These are phyloP conservation scores for Cladophialophora immunda DNA, from an alignment of 2,329 filamentous ascomycete species.

Conservation along the genomic window DNA sequence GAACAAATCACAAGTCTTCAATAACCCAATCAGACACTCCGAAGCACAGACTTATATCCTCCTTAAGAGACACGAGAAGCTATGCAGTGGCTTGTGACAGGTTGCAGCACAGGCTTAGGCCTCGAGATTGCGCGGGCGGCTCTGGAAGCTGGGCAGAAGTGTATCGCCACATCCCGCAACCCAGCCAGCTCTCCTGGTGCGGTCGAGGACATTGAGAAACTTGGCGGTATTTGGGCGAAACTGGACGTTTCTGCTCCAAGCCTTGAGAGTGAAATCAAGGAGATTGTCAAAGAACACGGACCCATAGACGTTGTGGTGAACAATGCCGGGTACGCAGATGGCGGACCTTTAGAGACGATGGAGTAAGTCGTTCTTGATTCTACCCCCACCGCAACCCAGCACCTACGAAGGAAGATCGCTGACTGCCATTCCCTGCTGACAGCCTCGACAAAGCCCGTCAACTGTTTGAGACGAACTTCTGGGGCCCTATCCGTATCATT, in stretches of 20 bases:
- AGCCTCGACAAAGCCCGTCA: slow-evolving; percentile 24
- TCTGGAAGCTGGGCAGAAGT: slow-evolving; percentile 25
- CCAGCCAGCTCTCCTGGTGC: slow-evolving; percentile 36
- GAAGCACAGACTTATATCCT: neutral
- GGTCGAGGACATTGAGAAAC: slow-evolving; percentile 35
- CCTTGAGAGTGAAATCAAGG: slow-evolving; percentile 33
- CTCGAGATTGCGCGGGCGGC: slow-evolving; percentile 35
- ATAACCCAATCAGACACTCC: neutral
- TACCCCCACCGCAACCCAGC: neutral
- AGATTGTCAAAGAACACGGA: slow-evolving; percentile 25
- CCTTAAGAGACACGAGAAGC: neutral
- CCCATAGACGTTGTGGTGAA: slow-evolving; percentile 43
- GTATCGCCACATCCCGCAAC: slow-evolving; percentile 41
- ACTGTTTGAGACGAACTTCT: slow-evolving; percentile 40
- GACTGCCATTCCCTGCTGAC: neutral
- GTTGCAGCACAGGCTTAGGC: slow-evolving; percentile 41
- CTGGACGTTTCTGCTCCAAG: slow-evolving; percentile 22
- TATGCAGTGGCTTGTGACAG: slow-evolving; percentile 41
- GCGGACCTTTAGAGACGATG: slow-evolving; percentile 37
- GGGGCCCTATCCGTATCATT: slow-evolving; percentile 34
- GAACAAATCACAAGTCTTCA: neutral
- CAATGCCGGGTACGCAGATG: slow-evolving; percentile 40
- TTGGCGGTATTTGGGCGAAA: slow-evolving; percentile 33
- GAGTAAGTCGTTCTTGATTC: slow-evolving; percentile 20
- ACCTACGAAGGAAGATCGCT: neutral